These are phyloP conservation scores for Fusarium buxicola DNA, from an alignment of 2,329 filamentous ascomycete genomes.

Conservation along the genomic window DNA sequence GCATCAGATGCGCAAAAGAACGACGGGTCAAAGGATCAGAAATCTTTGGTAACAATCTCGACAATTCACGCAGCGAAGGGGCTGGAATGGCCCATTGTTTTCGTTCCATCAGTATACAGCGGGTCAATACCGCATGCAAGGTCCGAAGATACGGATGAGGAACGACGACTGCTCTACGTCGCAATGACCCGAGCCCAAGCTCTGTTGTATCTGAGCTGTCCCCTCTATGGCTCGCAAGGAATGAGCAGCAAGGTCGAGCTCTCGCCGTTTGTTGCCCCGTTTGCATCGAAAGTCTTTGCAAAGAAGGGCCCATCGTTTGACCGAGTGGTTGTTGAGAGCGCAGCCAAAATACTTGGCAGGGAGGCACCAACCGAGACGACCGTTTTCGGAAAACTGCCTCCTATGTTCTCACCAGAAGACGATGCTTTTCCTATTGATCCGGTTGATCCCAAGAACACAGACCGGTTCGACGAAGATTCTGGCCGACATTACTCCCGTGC, in stretches of 20 bases:
- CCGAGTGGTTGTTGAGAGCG: constrained; percentile 68
- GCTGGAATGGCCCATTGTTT: constrained; percentile 95
- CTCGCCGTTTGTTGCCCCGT: constrained; percentile 76
- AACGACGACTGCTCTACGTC: constrained; percentile 89
- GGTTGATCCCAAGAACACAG: constrained; percentile 52
- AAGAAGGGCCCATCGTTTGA: constrained; percentile 78
- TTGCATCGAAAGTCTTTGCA: constrained; percentile 56
- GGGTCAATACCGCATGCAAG: constrained; percentile 91
- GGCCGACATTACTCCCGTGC: constrained; percentile 39
- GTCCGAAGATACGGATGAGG: constrained; percentile 87
- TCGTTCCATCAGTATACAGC: constrained; percentile 89
- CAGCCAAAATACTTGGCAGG: constrained; percentile 78
- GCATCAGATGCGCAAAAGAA: constrained; percentile 80
- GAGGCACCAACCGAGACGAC: constrained; percentile 66
- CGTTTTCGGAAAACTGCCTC: constrained; percentile 65
- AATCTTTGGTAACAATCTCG: constrained; percentile 83
- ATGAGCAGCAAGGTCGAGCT: constrained; percentile 70
- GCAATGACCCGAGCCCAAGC: constrained; percentile 95
- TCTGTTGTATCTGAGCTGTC: constrained; percentile 86
- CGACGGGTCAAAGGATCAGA: constrained; percentile 66
- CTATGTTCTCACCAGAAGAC: constrained; percentile 71
- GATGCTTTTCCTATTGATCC: constrained; percentile 76
- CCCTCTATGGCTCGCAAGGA: constrained; percentile 72
- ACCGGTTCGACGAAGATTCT: constrained; percentile 31
- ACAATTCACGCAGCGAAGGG: constrained; percentile 98